phyloP scores from a whole-genome alignment of 2,329 filamentous ascomycete genomes.

The Alternaria consortialis region DNA sequence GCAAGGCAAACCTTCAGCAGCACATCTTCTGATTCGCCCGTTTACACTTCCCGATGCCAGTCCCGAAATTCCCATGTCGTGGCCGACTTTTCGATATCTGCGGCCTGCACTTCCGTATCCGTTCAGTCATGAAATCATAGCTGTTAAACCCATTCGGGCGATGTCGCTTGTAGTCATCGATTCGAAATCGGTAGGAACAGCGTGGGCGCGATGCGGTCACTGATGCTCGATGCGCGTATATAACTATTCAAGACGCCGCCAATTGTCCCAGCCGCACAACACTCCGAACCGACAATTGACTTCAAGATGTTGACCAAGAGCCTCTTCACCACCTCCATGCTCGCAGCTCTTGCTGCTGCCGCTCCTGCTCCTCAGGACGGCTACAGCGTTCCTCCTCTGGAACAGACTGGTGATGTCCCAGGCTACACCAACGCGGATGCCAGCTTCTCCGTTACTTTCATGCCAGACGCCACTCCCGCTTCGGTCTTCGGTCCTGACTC shows the following conservation, averaged over 20 bases:
- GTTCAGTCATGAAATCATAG: constrained; percentile 50
- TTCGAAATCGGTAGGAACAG: constrained; percentile 19
- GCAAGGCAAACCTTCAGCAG: constrained; percentile 6
- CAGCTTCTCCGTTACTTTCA: constrained; percentile 50
- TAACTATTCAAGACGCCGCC: constrained; percentile 16
- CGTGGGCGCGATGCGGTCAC: constrained; percentile 21
- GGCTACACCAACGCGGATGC: constrained; percentile 59
- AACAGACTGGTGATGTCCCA: constrained; percentile 34
- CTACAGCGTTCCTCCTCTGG: constrained; percentile 3
- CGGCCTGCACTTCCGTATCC: constrained; percentile 34
- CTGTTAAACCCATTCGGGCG: constrained; percentile 14
- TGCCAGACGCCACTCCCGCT: constrained; percentile 47
- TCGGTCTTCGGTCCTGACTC: constrained; percentile 57
- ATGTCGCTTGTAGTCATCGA: constrained; percentile 34
- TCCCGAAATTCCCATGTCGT: constrained; percentile 28
- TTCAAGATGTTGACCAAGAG: constrained; percentile 52
- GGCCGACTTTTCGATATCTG: constrained; percentile 28
- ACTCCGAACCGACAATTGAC: constrained; percentile 16
- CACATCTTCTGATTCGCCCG: constrained; percentile 25
- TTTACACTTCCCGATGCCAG: constrained; percentile 15
- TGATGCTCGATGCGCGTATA: constrained; percentile 16
- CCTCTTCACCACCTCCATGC: constrained; percentile 43
- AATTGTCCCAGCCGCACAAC: constrained; percentile 6
- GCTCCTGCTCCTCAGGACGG: constrained; percentile 51
- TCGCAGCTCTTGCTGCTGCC: constrained; percentile 49